phyloP scores from a whole-genome alignment of 2,329 filamentous ascomycete genomes.

The Pestalotiopsis sp. region DNA sequence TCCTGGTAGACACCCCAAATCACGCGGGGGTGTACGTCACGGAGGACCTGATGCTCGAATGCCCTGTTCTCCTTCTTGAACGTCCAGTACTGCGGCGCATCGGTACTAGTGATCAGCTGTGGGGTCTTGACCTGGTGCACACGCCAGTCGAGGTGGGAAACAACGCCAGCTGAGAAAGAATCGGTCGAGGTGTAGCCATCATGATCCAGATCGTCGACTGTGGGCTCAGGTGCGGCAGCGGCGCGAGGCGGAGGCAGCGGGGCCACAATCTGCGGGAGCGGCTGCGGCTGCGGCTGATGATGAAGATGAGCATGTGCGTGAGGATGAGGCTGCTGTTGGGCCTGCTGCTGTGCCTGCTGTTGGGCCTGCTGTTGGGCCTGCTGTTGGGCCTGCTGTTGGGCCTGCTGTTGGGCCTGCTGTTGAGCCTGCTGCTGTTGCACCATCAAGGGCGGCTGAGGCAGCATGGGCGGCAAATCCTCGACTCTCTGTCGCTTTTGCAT shows the following conservation, averaged over 20 bases:
- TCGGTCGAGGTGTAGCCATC: slow-evolving; percentile 55
- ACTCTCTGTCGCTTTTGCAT: slow-evolving; percentile 33
- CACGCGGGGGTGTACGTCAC: slow-evolving; percentile 41
- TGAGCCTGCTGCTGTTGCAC: neutral
- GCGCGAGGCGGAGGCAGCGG: neutral
- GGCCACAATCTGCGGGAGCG: neutral
- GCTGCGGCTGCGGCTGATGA: too few relatives aligned
- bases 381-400: too few relatives aligned
- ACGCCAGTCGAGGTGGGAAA: slow-evolving; percentile 52
- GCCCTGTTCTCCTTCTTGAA: slow-evolving; percentile 42
- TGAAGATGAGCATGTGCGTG: too few relatives aligned
- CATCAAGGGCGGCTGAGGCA: neutral
- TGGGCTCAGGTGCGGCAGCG: slow-evolving; percentile 15
- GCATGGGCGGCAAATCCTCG: slow-evolving; percentile 17
- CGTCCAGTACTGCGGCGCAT: slow-evolving; percentile 59
- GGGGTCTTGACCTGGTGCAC: slow-evolving; percentile 55
- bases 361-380: too few relatives aligned
- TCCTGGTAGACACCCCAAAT: slow-evolving; percentile 54
- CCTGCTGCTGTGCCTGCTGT: too few relatives aligned
- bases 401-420: too few relatives aligned
- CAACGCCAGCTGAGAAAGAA: slow-evolving; percentile 47
- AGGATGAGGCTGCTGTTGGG: too few relatives aligned
- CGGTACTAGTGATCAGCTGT: slow-evolving; percentile 45
- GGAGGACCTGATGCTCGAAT: slow-evolving; percentile 59
- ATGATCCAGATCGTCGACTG: slow-evolving; percentile 43